Conservation (phyloP, 495 filamentous ascomycete genomes). For the Talaromyces nanjingensis region DNA sequence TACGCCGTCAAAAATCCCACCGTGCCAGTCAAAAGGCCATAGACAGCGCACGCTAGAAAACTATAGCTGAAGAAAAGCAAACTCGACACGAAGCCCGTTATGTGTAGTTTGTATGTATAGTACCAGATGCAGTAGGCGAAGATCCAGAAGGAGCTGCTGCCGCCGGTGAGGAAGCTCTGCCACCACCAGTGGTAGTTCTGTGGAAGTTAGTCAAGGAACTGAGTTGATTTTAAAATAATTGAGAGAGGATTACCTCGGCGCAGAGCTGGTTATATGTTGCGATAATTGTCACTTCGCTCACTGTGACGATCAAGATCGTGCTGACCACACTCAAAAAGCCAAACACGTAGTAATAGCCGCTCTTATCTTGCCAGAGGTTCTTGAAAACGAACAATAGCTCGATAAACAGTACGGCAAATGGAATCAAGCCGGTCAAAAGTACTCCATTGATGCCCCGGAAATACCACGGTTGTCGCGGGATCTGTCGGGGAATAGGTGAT, state of each 20-base stretch:
- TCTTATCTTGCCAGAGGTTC: constrained; percentile 88
- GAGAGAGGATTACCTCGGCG: constrained; percentile 47
- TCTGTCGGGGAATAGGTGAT: constrained; percentile 61
- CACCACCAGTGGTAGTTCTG: constrained; percentile 96
- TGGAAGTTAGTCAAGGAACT: constrained; percentile 15
- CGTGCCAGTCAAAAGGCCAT: constrained; percentile 78
- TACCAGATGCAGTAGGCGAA: constrained; percentile 85
- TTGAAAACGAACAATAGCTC: constrained; percentile 91
- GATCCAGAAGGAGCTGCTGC: constrained; percentile 75
- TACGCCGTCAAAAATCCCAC: constrained; percentile 85
- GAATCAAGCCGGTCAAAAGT: constrained; percentile 72
- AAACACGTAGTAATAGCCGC: constrained; percentile 91
- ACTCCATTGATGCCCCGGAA: constrained; percentile 53
- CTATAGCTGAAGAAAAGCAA: constrained; percentile 85
- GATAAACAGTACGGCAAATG: constrained; percentile 91
- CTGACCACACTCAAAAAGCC: constrained; percentile 78
- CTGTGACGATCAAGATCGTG: constrained; percentile 67
- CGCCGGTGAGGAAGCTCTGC: constrained; percentile 82
- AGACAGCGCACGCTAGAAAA: constrained; percentile 73
- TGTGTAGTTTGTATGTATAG: constrained; percentile 74
- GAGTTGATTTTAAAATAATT: not conserved
- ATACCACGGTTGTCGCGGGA: constrained; percentile 80
- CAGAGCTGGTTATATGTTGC: constrained; percentile 84
- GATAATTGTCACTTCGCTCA: constrained; percentile 86
- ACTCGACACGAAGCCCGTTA: constrained; percentile 72